Percentiles rank a stretch among this genome's conserved stretches.
These are phyloP conservation scores for Pyrenophora graminea DNA, from an alignment of 2,329 filamentous ascomycete species.

Conservation along the genomic window DNA sequence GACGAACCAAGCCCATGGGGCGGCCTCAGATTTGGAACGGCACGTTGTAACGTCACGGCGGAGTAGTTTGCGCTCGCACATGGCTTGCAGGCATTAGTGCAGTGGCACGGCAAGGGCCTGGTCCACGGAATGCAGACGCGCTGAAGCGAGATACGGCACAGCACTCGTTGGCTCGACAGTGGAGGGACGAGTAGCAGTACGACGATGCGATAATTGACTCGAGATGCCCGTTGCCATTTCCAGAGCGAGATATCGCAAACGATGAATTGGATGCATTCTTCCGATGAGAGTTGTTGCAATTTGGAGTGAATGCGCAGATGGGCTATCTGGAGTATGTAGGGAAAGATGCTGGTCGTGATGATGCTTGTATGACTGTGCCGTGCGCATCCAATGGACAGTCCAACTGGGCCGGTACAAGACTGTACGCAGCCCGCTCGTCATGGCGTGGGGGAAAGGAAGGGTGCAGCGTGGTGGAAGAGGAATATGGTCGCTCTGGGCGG, in stretches of 20 bases:
- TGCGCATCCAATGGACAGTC: slow-evolving; percentile 22
- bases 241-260: slow-evolving; percentile 16
- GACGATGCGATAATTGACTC: slow-evolving; percentile 22
- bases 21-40: slow-evolving; percentile 21
- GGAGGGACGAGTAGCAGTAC: slow-evolving; percentile 15
- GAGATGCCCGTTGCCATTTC: slow-evolving; percentile 21
- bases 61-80: slow-evolving; percentile 19
- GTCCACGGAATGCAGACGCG: slow-evolving; percentile 15
- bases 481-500: neutral
- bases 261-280: slow-evolving; percentile 10
- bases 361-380: slow-evolving; percentile 39
- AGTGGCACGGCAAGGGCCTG: slow-evolving; percentile 15
- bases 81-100: slow-evolving; percentile 9
- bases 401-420: slow-evolving; percentile 13
- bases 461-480: slow-evolving; percentile 2
- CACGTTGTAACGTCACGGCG: slow-evolving; percentile 33
- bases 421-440: slow-evolving; percentile 1
- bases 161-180: too few species aligned
- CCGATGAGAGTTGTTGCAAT: slow-evolving; percentile 5
- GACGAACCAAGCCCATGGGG: slow-evolving; percentile 16
- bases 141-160: slow-evolving; percentile 10
- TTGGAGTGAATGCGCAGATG: slow-evolving; percentile 20
- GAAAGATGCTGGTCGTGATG: slow-evolving; percentile 19
- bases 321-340: slow-evolving; percentile 8
- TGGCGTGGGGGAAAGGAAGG: slow-evolving; percentile 7